A percentile compares a stretch with the other conserved stretches of the same genome.
Evolutionary conservation across 441 rosid genomes (phyloP).

Genomic region (Syzygium syzygioides): DNA sequence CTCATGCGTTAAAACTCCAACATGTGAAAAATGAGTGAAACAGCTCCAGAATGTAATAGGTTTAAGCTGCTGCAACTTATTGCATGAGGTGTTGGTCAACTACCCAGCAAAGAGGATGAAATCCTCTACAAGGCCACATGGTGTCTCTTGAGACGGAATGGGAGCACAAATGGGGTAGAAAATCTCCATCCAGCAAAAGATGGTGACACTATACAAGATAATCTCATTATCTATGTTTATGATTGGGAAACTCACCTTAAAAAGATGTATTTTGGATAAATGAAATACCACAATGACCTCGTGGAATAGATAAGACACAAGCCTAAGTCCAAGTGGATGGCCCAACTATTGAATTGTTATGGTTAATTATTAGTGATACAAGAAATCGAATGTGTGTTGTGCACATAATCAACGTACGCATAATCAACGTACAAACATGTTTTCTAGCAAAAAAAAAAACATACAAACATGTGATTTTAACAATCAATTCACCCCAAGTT

Average conservation of each 20-base stretch:
- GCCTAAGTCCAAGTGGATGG: neutral
- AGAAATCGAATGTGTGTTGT: neutral
- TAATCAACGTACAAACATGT: neutral
- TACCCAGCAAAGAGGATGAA: neutral
- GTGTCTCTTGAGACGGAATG: neutral
- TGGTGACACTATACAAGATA: neutral
- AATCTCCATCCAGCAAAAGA: neutral
- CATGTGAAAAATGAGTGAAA: neutral
- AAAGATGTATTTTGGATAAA: neutral
- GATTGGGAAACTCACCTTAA: neutral
- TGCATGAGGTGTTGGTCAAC: neutral
- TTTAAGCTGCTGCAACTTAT: neutral
- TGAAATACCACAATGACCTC: neutral
- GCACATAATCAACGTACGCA: neutral
- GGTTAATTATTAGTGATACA: neutral
- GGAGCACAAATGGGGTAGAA: neutral
- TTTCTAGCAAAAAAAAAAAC: too few species aligned
- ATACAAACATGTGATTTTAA: neutral
- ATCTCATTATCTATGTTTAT: neutral
- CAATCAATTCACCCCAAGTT: neutral
- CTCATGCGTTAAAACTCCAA: neutral
- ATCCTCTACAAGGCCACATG: neutral
- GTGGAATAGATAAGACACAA: neutral
- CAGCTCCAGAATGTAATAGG: neutral
- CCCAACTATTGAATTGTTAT: neutral